Evolutionary conservation across 2,329 filamentous ascomycete species (phyloP), one percentile per base, ranked within the genome.

Genomic region (Lasiodiplodia citricola): DNA sequence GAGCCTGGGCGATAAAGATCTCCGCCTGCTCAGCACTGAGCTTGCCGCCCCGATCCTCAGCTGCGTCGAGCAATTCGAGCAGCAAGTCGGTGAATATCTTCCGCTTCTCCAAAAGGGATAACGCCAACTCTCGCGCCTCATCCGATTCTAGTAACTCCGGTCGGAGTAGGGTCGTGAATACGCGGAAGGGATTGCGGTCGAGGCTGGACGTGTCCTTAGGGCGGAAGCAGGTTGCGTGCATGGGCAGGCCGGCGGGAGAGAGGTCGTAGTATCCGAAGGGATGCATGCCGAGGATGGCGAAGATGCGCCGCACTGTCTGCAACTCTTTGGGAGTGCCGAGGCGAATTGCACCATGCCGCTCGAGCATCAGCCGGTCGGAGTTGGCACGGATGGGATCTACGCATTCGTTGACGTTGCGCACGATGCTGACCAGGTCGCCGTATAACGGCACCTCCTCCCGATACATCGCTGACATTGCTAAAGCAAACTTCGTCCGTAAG

Each of bases 241-340:
- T 80, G 0, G 85, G 85, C 16, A 87, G 76, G 0, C 81, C 80
- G 3, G 81, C 84, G 0, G 80, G 72, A 0, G 80, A 80, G 0
- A 87, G 77, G 66, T 87, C 84, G 69, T 87, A 87, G 72, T 87
- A 86, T 0, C 84, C 85, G 0, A 87, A 84, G 0, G 85, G 79
- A 25, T 81, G 72, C 80, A 87, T 83, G 5, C 82, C 83, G 68
- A 87, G 74, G 2, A 86, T 68, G 0, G 77, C 75, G 68, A 87
- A 86, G 35, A 87, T 72, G 10, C 83, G 80, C 1, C 77, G 68
- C 54, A 85, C 79, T 1, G 77, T 83, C 4, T 73, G 71, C 13
- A 86, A 74, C 70, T 87, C 85, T 11, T 79, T 67, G 0, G 78
- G 62, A 0, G 81, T 85, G 3, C 85, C 84, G 0, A 86, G 78